Conservation (phyloP, 768 basidiomycete species). For the Leucosporidium yakuticum region DNA sequence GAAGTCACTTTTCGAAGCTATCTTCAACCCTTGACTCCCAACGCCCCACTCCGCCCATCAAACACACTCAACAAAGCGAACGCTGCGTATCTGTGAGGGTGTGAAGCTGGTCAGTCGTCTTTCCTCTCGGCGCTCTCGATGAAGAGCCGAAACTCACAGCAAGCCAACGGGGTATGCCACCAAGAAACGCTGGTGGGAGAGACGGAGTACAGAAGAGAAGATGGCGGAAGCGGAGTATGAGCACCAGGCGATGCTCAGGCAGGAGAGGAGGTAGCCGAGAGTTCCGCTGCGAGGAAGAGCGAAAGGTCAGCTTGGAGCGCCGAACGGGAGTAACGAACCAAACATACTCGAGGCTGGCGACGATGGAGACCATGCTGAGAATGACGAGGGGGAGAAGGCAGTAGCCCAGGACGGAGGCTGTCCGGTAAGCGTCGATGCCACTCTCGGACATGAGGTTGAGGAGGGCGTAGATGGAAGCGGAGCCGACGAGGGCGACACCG, state of each 20-base stretch:
- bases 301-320: neutral
- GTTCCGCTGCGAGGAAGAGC: slow-evolving; percentile 54
- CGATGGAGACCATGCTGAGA: slow-evolving; percentile 79
- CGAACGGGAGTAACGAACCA: neutral
- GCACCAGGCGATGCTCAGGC: slow-evolving; percentile 87
- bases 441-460: slow-evolving; percentile 95
- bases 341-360: slow-evolving; percentile 79
- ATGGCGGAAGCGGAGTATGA: slow-evolving; percentile 93
- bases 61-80: slow-evolving; percentile 6
- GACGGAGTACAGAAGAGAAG: slow-evolving; percentile 87
- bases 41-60: slow-evolving; percentile 8
- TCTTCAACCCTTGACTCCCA: neutral
- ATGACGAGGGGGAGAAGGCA: slow-evolving; percentile 96
- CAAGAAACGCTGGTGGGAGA: slow-evolving; percentile 89
- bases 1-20: neutral
- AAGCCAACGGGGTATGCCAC: slow-evolving; percentile 95
- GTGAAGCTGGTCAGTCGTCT: neutral
- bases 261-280: slow-evolving; percentile 76
- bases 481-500: slow-evolving; percentile 92
- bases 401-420: slow-evolving; percentile 88
- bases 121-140: slow-evolving; percentile 50
- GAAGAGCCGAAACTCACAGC: slow-evolving; percentile 42
- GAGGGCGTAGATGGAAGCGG: slow-evolving; percentile 82
- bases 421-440: slow-evolving; percentile 88
- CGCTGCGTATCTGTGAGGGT: neutral